A percentile compares a stretch with the other conserved stretches of the same genome.
These are phyloP conservation scores for Microsporum ferrugineum DNA, from an alignment of 2,329 filamentous ascomycete genomes.

Conservation along the genomic window DNA sequence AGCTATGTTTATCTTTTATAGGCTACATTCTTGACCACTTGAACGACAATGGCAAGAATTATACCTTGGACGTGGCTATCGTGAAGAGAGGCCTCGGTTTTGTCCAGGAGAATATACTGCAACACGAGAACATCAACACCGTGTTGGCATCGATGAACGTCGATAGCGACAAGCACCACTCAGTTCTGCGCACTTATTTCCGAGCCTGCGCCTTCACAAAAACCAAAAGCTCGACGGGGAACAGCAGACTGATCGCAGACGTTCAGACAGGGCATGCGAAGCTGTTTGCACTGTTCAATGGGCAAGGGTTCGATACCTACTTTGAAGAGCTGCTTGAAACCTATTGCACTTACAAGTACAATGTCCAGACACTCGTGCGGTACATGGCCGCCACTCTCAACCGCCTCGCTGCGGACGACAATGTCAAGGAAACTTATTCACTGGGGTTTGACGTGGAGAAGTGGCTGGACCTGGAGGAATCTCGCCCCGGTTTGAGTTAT, in stretches of 20 bases:
- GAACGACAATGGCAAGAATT: not conserved
- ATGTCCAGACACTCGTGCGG: conserved; percentile 74
- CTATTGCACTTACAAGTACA: conserved; percentile 80
- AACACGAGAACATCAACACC: conserved; percentile 1
- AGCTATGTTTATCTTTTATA: not conserved
- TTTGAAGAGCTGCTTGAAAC: conserved; percentile 93
- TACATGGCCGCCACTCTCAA: conserved; percentile 79
- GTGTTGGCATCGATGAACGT: not conserved
- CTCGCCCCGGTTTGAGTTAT: conserved; percentile 88
- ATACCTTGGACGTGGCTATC: not conserved
- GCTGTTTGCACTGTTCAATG: conserved; percentile 90
- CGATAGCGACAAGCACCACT: not conserved
- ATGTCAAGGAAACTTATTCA: conserved; percentile 86
- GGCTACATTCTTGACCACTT: not conserved
- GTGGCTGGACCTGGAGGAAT: conserved; percentile 81
- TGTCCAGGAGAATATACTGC: not conserved
- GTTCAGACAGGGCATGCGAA: conserved; percentile 50
- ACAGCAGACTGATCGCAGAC: not conserved
- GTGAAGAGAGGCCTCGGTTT: not conserved
- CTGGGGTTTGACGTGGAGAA: conserved; percentile 93
- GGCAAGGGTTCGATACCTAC: conserved; percentile 97
- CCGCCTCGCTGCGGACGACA: conserved; percentile 65
- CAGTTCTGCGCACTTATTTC: conserved; percentile 14
- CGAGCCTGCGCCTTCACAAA: conserved; percentile 18
- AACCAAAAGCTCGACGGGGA: not conserved